Evolutionary conservation across 2,329 filamentous ascomycete genomes (phyloP), one percentile per base, ranked within the genome.

Genomic region (Fusarium scirpi): DNA sequence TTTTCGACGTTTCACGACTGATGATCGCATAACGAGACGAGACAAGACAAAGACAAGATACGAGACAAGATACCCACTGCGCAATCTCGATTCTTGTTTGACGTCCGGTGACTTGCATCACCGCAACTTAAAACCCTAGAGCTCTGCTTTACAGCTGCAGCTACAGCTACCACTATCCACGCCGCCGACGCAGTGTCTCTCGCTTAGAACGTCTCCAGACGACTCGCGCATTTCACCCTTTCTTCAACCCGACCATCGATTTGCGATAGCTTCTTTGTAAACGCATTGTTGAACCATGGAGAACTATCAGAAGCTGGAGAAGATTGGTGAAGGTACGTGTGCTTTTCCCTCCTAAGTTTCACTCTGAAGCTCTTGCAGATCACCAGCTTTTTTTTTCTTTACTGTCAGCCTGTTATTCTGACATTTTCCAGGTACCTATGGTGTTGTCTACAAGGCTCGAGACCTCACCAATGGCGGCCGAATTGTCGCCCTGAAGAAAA

Each of bases 281-380:
- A 56, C 52, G 46, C 48, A 65, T 22, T 59, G 59, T 40, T 60
- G 58, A 71, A 71, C 66, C 73, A 97, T 97, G 94, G 94, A 97
- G 82, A 97, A 97, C 83, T 97, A 97, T 82, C 93, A 97, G 83
- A 97, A 97, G 85, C 88, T 97, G 78, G 94, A 97, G 85, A 97
- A 97, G 86, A 94, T 97, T 77, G 94, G 94, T 82, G 94, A 97
- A 89, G 94, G 94, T 96, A 84, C 76, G 87, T 76, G 29, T 68
- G 46, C 47, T 34, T 22, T 25, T 27, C 34, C 49, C 27, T 29
- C 15, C 44, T 29, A 62, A 47, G 27, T 47, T 34, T 47, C 34
- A 24, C 16, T 29, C 30, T 60, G 25, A 22, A 52, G 44, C 38
- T 58, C 56, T 30, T 24, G 18, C 32, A n/a, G 16, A 44, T 57